Evolutionary conservation across 2,329 filamentous ascomycete genomes (phyloP).

Genomic region (Verticillium albo-atrum): DNA sequence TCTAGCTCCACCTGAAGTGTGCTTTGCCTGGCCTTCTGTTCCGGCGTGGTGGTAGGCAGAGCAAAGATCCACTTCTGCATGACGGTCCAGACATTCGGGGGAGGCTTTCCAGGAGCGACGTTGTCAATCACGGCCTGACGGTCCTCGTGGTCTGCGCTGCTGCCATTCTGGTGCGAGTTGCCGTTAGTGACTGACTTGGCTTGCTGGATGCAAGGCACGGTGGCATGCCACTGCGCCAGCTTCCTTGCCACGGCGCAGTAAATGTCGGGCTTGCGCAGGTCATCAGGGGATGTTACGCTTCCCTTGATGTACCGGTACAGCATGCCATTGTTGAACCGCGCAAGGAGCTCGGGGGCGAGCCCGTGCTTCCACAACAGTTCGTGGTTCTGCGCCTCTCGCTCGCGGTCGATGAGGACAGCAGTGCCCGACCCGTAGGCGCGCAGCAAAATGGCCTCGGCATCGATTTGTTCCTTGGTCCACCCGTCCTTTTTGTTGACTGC

Average conservation of each 20-base stretch:
- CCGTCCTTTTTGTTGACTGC: constrained; percentile 65
- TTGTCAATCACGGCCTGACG: constrained; percentile 33
- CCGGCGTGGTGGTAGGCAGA: constrained; percentile 67
- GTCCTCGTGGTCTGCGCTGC: constrained; percentile 28
- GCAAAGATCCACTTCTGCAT: constrained; percentile 95
- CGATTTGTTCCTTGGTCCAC: constrained; percentile 69
- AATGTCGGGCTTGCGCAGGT: constrained; percentile 70
- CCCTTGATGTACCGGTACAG: constrained; percentile 89
- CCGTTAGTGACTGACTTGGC: constrained; percentile 25
- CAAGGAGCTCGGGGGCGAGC: constrained; percentile 82
- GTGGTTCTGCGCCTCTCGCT: constrained; percentile 76
- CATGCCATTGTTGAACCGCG: constrained; percentile 92
- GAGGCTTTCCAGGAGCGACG: constrained; percentile 61
- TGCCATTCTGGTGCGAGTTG: constrained; percentile 21
- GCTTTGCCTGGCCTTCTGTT: constrained; percentile 62
- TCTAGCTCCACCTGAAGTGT: constrained; percentile 71
- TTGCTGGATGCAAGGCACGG: constrained; percentile 52
- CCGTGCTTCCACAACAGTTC: constrained; percentile 78
- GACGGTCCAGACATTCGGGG: constrained; percentile 90
- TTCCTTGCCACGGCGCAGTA: constrained; percentile 80
- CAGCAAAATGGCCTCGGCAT: constrained; percentile 81
- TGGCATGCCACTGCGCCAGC: constrained; percentile 90
- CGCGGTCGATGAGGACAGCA: constrained; percentile 91
- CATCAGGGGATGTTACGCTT: constrained; percentile 71
- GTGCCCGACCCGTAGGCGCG: constrained; percentile 93